Conservation (phyloP, 2,329 filamentous ascomycete genomes). For the Cordyceps tenuipes region DNA sequence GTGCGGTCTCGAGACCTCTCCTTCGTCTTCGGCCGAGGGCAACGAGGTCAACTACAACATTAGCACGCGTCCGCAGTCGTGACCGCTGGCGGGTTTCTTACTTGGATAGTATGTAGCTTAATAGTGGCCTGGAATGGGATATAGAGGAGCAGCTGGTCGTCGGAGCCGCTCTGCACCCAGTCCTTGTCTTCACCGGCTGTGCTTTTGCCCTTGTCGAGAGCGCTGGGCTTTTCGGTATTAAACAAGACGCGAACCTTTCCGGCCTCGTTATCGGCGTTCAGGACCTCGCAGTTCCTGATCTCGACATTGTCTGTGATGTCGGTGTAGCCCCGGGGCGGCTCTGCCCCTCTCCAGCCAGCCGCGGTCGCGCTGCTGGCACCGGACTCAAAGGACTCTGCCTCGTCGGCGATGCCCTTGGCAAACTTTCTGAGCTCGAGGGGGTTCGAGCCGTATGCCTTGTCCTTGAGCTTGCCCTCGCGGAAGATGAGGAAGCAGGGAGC, state of each 20-base stretch:
- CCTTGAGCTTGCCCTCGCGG: constrained; percentile 58
- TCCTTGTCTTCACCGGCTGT: constrained; percentile 49
- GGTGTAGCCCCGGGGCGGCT: constrained; percentile 68
- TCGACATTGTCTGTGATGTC: constrained; percentile 83
- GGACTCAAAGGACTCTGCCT: constrained; percentile 50
- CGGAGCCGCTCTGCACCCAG: constrained; percentile 93
- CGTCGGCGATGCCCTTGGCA: constrained; percentile 61
- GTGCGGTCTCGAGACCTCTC: constrained; percentile 71
- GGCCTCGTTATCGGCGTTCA: constrained; percentile 75
- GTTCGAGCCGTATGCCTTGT: constrained; percentile 68
- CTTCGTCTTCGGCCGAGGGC: constrained; percentile 54
- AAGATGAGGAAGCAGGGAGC: constrained; percentile 92
- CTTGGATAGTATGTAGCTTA: constrained; percentile 79
- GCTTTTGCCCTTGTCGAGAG: constrained; percentile 48
- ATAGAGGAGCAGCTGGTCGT: constrained; percentile 92
- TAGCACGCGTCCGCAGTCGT: neutral
- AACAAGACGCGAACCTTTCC: constrained; percentile 69
- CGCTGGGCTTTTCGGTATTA: constrained; percentile 56
- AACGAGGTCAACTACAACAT: constrained; percentile 66
- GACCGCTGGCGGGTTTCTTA: constrained; percentile 23
- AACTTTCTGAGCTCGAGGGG: constrained; percentile 59
- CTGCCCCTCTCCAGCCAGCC: constrained; percentile 60
- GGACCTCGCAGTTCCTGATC: constrained; percentile 67
- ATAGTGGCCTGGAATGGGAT: constrained; percentile 80
- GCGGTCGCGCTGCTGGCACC: constrained; percentile 28